Base-by-base conservation (phyloP, 2,329 filamentous ascomycete species). In the Ophiostoma australiae region DNA sequence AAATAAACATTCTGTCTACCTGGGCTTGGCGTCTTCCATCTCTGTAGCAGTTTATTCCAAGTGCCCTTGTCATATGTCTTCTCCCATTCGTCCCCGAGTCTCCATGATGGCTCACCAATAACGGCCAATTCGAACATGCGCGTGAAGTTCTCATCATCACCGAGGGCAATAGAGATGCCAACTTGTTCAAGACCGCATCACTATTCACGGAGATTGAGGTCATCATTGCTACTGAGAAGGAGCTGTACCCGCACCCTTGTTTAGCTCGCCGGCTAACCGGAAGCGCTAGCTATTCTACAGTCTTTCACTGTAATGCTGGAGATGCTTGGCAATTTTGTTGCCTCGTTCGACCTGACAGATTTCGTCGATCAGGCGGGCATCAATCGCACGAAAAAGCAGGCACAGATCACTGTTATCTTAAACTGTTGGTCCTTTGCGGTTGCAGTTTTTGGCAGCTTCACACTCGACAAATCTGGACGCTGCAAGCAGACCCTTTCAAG, bases 381-480 rank as follows among this genome's bases (percentile, higher is more conserved):
- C 20, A 58, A 8, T 3, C 52, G 52, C 52, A 58, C 52, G 5
- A 11, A 58, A n/a, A 58, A n/a, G n/a, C 10, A 58, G 52, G 27
- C n/a, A 10, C 52, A 23, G n/a, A 27, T 23, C 13, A 58, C 52
- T 17, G 52, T 58, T 23, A 58, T 58, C 52, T 11, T 58, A 8
- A 58, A 58, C n/a, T 58, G 52, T 13, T 58, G 52, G n/a, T 58
- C 52, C 3, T 58, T 58, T 58, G 52, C 52, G 8, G n/a, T 58
- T 58, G 52, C 20, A 23, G 52, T 58, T 58, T 8, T 58, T 58
- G 52, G 23, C 1, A 58, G n/a, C 23, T 58, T 58, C 52, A 58
- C n/a, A 23, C 52, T 58, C n/a, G 52, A 58, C 52, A 58, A 58
- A 27, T 13, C 27, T n/a, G 20, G 52, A 23, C 52, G 52, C 13